These are phyloP conservation scores for Eucalyptus pauciflora DNA, from an alignment of 345 rosid genomes.

Conservation along the genomic window DNA sequence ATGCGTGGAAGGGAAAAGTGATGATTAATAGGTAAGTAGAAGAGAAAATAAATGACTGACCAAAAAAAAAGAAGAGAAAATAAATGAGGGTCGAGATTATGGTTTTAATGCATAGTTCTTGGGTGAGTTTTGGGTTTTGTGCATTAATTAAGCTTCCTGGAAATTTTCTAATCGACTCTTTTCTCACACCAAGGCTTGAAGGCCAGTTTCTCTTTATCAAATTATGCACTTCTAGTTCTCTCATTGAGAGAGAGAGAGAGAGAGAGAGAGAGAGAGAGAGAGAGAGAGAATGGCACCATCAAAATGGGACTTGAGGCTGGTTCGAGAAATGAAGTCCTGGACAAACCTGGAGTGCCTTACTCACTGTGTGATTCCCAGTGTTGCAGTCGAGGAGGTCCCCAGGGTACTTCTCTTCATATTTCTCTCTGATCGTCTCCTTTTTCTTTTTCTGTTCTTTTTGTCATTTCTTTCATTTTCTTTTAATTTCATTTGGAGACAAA, in stretches of 20 bases:
- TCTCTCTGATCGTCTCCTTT: neutral
- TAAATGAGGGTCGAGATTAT: neutral
- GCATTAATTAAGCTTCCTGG: neutral
- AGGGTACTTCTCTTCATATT: neutral
- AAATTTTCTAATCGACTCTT: neutral
- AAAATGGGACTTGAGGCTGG: neutral
- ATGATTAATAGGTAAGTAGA: neutral
- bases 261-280: neutral
- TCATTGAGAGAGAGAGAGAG: neutral
- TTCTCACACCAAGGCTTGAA: neutral
- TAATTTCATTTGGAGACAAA: neutral
- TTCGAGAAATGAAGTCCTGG: neutral
- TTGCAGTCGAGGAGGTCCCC: neutral
- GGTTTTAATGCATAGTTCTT: neutral
- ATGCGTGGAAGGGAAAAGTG: neutral
- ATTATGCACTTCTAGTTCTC: neutral
- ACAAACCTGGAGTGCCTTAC: neutral
- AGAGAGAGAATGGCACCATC: neutral
- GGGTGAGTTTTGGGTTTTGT: neutral
- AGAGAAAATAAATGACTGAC: neutral
- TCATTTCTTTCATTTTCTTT: neutral
- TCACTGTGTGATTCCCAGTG: neutral
- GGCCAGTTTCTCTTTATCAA: neutral
- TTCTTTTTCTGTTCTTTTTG: neutral
- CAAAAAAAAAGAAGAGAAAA: neutral